Evolutionary conservation across 2,329 filamentous ascomycete species (phyloP).

Genomic region (Pseudonectria foliicola): DNA sequence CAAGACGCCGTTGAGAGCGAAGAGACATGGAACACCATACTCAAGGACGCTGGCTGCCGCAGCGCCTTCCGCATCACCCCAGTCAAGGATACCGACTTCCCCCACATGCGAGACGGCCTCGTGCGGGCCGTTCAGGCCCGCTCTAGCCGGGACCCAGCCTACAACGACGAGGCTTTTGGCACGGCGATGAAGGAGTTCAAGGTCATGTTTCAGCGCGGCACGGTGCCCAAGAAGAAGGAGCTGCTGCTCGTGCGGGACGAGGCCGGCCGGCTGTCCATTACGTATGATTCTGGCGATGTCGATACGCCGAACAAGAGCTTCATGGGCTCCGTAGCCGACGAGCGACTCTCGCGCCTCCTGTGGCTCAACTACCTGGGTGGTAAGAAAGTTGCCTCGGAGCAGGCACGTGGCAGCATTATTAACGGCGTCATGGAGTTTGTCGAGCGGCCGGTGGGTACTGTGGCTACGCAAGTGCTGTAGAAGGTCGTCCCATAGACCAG

Average conservation of each 20-base stretch:
- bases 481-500: too few species aligned
- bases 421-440: constrained; percentile 85
- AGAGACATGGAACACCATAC: constrained; percentile 64
- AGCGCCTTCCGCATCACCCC: constrained; percentile 79
- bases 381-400: constrained; percentile 77
- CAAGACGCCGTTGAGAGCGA: constrained; percentile 64
- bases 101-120: constrained; percentile 85
- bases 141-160: constrained; percentile 48
- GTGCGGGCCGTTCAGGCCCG: constrained; percentile 76
- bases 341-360: constrained; percentile 70
- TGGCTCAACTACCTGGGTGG: constrained; percentile 91
- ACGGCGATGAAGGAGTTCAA: constrained; percentile 71
- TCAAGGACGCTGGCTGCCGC: constrained; percentile 61
- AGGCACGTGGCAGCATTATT: constrained; percentile 72
- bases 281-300: constrained; percentile 57
- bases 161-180: constrained; percentile 70
- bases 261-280: constrained; percentile 58
- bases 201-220: constrained; percentile 70
- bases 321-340: constrained; percentile 68
- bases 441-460: constrained; percentile 78
- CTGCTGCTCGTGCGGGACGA: constrained; percentile 64
- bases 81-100: constrained; percentile 89
- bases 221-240: constrained; percentile 72
- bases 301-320: constrained; percentile 38
- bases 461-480: constrained; percentile 66